Conservation (phyloP, 257 asterid genomes). For the Solanum rostratum region DNA sequence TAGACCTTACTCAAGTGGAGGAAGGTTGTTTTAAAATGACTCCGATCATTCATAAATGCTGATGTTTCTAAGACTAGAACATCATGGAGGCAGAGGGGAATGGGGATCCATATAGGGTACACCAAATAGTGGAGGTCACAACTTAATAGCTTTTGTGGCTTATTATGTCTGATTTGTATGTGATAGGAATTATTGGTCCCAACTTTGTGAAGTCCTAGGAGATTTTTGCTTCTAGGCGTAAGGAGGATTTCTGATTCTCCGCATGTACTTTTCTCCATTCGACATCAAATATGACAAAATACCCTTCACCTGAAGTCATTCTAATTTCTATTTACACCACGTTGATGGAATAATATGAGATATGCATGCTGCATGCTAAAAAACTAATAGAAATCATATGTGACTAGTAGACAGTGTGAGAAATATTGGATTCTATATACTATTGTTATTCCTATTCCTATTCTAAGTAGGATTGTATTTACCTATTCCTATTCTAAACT, state of each 20-base stretch:
- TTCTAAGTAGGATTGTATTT: too few species aligned
- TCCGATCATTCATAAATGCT: not conserved
- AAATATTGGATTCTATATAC: too few species aligned
- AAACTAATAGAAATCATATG: not conserved
- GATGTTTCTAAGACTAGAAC: not conserved
- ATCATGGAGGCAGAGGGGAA: not conserved
- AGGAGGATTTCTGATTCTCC: too few species aligned
- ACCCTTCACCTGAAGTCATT: not conserved
- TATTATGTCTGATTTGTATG: not conserved
- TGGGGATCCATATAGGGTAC: not conserved
- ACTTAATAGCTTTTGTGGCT: not conserved
- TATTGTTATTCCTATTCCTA: too few species aligned
- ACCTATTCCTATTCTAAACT: too few species aligned
- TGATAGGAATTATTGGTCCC: not conserved
- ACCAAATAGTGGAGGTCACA: not conserved
- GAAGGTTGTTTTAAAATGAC: not conserved
- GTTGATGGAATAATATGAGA: not conserved
- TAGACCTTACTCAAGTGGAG: not conserved
- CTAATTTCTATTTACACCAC: not conserved
- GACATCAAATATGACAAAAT: not conserved
- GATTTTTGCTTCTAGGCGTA: too few species aligned
- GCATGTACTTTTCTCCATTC: not conserved
- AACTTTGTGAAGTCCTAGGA: not conserved
- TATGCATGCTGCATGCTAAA: not conserved
- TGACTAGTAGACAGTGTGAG: not conserved